Base-by-base conservation (phyloP, 768 basidiomycete species). In the Baorangia bicolor region DNA sequence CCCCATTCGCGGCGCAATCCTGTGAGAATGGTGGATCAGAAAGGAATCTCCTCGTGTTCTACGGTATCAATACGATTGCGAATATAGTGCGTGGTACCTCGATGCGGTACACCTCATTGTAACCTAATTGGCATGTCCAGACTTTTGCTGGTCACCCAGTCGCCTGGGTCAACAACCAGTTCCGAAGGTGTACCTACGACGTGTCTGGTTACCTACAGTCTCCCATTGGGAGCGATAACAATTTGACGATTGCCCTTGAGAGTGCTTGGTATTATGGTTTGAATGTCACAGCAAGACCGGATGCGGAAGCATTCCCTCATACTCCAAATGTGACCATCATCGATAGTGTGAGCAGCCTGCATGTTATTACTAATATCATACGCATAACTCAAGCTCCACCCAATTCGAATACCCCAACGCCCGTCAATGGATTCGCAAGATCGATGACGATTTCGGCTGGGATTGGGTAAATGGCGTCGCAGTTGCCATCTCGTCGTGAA, bases 151-250 rank as follows among this genome's bases (percentile, higher is more conserved):
- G 77, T 10, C 74, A 81, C 28, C 77, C 82, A 6, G 69, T 85
- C 21, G 78, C 80, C 18, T 83, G 81, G 81, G 80, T 82, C 30
- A 78, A 81, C 65, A 82, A 84, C 60, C 76, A 82, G 60, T 84
- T 84, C 65, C 75, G 73, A 34, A 82, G 82, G 65, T 81, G 81
- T 59, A 73, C 72, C n/a, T n/a, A n/a, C n/a, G n/a, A n/a, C n/a
- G n/a, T n/a, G n/a, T n/a, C n/a, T n/a, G n/a, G n/a, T n/a, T 64
- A 75, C n/a, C 64, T 81, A 16, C 60, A 64, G 0, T 65, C 74
- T 12, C 69, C 75, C 3, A 41, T 64, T 1, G 56, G 65, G 7
- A 64, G 62, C 14, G 66, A 77, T 55, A 75, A 65, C 12, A 81
- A 83, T 39, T 51, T 85, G 33, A 81, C 81, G 0, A 71, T 85